Evolutionary conservation across 2,329 filamentous ascomycete species (phyloP), one percentile per base, ranked within the genome.

Genomic region (Didymella sp.): DNA sequence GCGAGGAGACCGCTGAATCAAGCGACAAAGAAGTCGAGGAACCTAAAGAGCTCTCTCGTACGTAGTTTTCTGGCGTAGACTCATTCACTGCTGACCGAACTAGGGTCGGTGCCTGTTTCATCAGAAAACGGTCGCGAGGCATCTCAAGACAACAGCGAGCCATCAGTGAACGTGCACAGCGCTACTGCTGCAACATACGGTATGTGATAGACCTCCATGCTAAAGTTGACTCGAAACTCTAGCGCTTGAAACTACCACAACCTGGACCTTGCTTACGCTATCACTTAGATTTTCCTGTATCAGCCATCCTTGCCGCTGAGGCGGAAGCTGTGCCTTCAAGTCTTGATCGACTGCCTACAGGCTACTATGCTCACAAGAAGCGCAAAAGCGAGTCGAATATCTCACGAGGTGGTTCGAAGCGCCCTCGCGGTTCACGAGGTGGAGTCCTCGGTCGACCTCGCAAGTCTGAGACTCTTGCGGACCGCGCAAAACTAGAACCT

Each of bases 281-380:
- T 17, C 15, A 9, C 15, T 2, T 24, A 57, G 48, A 21, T 13
- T 28, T 41, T 6, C 37, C 47, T 5, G n/a, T 28, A 7, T 44
- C 54, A 40, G 40, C 48, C 11, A 54, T 56, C 13, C 62, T 65
- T 28, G 68, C 68, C 13, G 67, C 59, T 11, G 61, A 66, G 42
- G 59, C 67, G 19, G 64, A 68, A 12, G 51, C 62, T 2, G 48
- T 68, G 12, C 37, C 45, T 7, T 64, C 66, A 2, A 70, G 61
- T 8, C 47, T 70, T 24, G 67, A 69, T 47, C 59, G 55, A 41
- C 53, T 67, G 11, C 67, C 68, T 22, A 59, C 65, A 21, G 56
- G 43, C 40, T 53, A 2, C 41, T 22, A 9, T 19, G 33, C 33
- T 37, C 31, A 49, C 11, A 56, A 51, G 19, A 71, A 69, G 37